Evolutionary conservation across 2,329 filamentous ascomycete genomes (phyloP).

Genomic region (Stagonosporopsis rhizophila): DNA sequence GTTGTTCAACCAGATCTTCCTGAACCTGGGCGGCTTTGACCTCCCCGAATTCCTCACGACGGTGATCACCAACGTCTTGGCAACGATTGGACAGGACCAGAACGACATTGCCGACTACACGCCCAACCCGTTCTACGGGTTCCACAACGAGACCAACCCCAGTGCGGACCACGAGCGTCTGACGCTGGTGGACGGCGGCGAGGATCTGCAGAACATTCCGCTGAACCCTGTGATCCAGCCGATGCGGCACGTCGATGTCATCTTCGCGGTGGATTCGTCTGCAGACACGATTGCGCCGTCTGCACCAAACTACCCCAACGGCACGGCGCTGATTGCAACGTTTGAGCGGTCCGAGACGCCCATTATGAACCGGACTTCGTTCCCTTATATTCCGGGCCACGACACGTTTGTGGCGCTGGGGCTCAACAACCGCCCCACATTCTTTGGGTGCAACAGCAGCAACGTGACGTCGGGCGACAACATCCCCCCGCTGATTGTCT

Average conservation of each 20-base stretch:
- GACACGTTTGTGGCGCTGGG: constrained; percentile 82
- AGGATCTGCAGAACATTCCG: constrained; percentile 80
- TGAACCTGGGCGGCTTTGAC: constrained; percentile 65
- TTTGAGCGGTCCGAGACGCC: constrained; percentile 69
- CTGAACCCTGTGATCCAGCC: constrained; percentile 79
- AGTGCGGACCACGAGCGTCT: constrained; percentile 63
- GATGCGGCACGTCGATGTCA: constrained; percentile 74
- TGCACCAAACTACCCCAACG: constrained; percentile 74
- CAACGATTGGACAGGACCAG: constrained; percentile 62
- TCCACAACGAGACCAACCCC: constrained; percentile 65
- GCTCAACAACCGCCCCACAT: constrained; percentile 75
- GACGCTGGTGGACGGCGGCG: constrained; percentile 79
- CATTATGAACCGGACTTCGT: constrained; percentile 71
- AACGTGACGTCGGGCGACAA: constrained; percentile 63
- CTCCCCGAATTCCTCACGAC: constrained; percentile 60
- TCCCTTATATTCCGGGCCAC: constrained; percentile 74
- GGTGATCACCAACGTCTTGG: constrained; percentile 62
- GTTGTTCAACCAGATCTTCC: constrained; percentile 80
- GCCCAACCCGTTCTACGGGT: constrained; percentile 78
- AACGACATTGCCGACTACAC: constrained; percentile 77
- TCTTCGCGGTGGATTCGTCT: constrained; percentile 81
- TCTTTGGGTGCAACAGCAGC: constrained; percentile 77
- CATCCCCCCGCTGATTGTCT: constrained; percentile 76
- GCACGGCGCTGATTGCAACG: constrained; percentile 74
- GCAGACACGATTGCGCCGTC: constrained; percentile 66